Percentiles rank a stretch among this genome's conserved stretches.
phyloP scores from a whole-genome alignment of 148 eudicot genomes.

The Chenopodium album region DNA sequence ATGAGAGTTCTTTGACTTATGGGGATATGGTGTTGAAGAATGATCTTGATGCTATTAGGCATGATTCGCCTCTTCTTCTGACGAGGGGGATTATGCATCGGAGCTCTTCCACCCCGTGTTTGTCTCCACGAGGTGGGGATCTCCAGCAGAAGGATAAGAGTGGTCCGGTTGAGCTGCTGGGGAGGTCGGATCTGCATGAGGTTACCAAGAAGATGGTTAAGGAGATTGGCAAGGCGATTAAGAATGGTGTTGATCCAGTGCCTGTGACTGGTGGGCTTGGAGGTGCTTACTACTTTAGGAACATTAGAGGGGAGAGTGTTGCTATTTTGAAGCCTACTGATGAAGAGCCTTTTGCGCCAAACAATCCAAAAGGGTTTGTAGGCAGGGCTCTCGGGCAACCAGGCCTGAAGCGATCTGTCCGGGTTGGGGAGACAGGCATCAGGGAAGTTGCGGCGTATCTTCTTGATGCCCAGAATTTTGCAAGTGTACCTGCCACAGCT shows the following conservation, averaged over 20 bases:
- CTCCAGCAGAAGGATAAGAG: slow-evolving; percentile 65
- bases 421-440: slow-evolving; percentile 94
- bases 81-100: slow-evolving; percentile 68
- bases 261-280: slow-evolving; percentile 88
- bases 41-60: slow-evolving; percentile 78
- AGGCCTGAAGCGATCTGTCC: slow-evolving; percentile 80
- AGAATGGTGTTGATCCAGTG: slow-evolving; percentile 75
- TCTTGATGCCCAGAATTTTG: slow-evolving; percentile 74
- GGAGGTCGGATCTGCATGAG: slow-evolving; percentile 43
- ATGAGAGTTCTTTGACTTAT: slow-evolving; percentile 83
- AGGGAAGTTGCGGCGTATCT: slow-evolving; percentile 96
- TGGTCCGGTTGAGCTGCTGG: slow-evolving; percentile 73
- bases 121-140: slow-evolving; percentile 76
- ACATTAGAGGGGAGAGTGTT: slow-evolving; percentile 70
- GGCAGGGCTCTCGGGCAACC: slow-evolving; percentile 96
- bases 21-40: slow-evolving; percentile 90
- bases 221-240: slow-evolving; percentile 70
- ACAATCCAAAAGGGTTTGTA: slow-evolving; percentile 95
- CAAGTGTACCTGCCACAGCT: slow-evolving; percentile 87
- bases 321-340: slow-evolving; percentile 98
- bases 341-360: slow-evolving; percentile 99
- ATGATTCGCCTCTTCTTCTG: slow-evolving; percentile 81
- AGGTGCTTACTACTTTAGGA: slow-evolving; percentile 91
- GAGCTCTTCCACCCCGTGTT: slow-evolving; percentile 95
- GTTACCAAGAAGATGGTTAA: slow-evolving; percentile 55